Conservation (phyloP, 768 basidiomycete species). For the Vishniacozyma victoriae region DNA sequence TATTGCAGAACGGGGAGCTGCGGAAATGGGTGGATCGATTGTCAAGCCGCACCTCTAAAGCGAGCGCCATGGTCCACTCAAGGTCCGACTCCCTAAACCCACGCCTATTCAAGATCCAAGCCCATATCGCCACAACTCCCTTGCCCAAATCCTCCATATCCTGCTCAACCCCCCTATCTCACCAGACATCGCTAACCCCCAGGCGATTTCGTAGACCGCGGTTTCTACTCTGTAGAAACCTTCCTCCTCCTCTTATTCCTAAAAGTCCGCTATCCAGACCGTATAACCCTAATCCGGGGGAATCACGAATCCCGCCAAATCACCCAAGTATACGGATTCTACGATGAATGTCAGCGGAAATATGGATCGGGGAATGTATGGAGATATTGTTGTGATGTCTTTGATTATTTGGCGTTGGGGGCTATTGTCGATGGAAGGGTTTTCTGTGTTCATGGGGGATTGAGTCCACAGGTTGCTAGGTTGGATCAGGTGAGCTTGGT, state of each 20-base stretch:
- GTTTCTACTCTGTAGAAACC: slow-evolving; percentile 92
- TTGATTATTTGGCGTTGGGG: slow-evolving; percentile 89
- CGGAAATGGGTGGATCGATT: too few relatives aligned
- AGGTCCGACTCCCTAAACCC: too few relatives aligned
- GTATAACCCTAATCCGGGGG: slow-evolving; percentile 81
- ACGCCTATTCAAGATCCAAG: too few relatives aligned
- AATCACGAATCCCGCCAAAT: slow-evolving; percentile 98
- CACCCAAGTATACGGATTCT: slow-evolving; percentile 65
- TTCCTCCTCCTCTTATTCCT: slow-evolving; percentile 80
- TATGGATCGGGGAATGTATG: slow-evolving; percentile 91
- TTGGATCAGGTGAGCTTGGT: slow-evolving; percentile 72
- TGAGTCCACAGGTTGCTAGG: slow-evolving; percentile 78
- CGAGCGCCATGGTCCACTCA: too few relatives aligned
- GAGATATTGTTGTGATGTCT: slow-evolving; percentile 98
- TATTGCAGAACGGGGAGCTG: too few relatives aligned
- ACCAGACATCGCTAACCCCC: slow-evolving; percentile 45
- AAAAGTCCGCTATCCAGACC: slow-evolving; percentile 94
- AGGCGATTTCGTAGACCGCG: slow-evolving; percentile 98
- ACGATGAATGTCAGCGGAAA: slow-evolving; percentile 91
- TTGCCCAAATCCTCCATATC: slow-evolving; percentile 1
- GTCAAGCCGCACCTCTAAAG: too few relatives aligned
- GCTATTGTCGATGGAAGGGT: slow-evolving; percentile 96
- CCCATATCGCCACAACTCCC: neutral
- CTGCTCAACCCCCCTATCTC: too few relatives aligned
- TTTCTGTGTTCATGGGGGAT: slow-evolving; percentile 93